Conservation (phyloP, 805 yeast genomes). For the Barnettozyma botsteinii region DNA sequence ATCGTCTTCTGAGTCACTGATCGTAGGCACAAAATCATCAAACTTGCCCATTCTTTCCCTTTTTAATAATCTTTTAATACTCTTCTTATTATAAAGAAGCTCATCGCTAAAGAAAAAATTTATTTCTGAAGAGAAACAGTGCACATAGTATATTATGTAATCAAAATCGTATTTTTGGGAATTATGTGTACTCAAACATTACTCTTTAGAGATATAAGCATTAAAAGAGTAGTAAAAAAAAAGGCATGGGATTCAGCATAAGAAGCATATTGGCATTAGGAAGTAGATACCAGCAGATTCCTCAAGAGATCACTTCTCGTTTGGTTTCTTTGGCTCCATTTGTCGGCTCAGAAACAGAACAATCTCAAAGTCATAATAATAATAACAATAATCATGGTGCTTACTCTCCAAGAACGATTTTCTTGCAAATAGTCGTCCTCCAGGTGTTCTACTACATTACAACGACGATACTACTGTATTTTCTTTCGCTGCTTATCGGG, state of each 20-base stretch:
- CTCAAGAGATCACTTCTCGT: neutral
- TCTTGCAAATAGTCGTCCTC: constrained; percentile 67
- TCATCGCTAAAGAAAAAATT: constrained; percentile 11
- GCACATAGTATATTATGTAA: no score
- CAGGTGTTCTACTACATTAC: constrained; percentile 76
- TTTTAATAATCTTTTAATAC: neutral
- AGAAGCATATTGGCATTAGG: constrained; percentile 5
- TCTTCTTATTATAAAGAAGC: neutral
- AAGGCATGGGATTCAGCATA: constrained; percentile 7
- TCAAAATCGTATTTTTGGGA: neutral
- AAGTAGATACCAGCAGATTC: constrained; percentile 5
- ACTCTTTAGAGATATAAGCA: neutral
- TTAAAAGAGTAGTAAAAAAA: no score
- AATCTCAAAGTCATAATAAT: no score
- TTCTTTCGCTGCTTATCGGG: constrained; percentile 66
- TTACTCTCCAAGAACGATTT: constrained; percentile 49
- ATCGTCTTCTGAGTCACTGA: constrained; percentile 72
- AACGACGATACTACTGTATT: constrained; percentile 60
- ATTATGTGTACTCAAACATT: neutral
- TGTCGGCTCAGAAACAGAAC: neutral
- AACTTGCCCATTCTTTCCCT: constrained; percentile 27
- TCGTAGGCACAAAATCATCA: constrained; percentile 66
- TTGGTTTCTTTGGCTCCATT: constrained; percentile 2
- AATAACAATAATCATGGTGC: neutral
- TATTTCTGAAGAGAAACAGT: neutral